phyloP scores from a whole-genome alignment of 495 filamentous ascomycete species.

The Aspergillus incahuasiensis region DNA sequence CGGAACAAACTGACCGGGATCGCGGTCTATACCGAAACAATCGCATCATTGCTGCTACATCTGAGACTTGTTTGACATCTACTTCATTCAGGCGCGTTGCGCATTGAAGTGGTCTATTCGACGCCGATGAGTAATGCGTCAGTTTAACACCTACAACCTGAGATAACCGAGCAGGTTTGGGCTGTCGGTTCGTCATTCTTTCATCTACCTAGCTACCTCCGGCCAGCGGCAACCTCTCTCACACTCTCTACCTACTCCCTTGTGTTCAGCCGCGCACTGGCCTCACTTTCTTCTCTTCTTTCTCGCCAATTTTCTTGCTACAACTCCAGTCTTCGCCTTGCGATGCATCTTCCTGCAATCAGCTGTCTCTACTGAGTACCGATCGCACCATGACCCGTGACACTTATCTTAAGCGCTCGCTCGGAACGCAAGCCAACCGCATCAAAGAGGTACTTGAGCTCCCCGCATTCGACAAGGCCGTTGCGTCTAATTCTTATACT shows the following conservation, averaged over 20 bases:
- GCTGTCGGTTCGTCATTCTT: constrained; percentile 13
- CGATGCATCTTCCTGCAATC: constrained; percentile 17
- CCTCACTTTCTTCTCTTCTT: not conserved
- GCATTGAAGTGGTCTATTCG: not conserved
- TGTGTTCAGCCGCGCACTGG: constrained; percentile 8
- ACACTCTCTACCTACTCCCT: constrained; percentile 13
- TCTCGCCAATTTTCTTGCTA: not conserved
- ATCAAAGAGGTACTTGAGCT: constrained; percentile 58
- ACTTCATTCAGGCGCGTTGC: not conserved
- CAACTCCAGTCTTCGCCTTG: not conserved
- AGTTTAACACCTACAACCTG: not conserved
- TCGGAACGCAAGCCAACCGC: constrained; percentile 53
- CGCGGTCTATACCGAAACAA: not conserved
- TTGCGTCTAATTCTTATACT: not conserved
- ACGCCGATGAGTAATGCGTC: not conserved
- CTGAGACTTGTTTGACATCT: not conserved
- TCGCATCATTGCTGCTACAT: not conserved
- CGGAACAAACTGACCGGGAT: not conserved
- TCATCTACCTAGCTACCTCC: constrained; percentile 12
- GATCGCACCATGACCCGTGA: constrained; percentile 46
- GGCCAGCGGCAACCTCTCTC: constrained; percentile 16
- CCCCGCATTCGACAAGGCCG: not conserved
- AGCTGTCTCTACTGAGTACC: constrained; percentile 7
- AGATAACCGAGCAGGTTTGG: constrained; percentile 4
- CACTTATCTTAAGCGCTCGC: constrained; percentile 55